Percentiles rank a stretch among this genome's conserved stretches.
Evolutionary conservation across 805 yeast species (phyloP).

Genomic region (Wickerhamomyces rabaulensis): DNA sequence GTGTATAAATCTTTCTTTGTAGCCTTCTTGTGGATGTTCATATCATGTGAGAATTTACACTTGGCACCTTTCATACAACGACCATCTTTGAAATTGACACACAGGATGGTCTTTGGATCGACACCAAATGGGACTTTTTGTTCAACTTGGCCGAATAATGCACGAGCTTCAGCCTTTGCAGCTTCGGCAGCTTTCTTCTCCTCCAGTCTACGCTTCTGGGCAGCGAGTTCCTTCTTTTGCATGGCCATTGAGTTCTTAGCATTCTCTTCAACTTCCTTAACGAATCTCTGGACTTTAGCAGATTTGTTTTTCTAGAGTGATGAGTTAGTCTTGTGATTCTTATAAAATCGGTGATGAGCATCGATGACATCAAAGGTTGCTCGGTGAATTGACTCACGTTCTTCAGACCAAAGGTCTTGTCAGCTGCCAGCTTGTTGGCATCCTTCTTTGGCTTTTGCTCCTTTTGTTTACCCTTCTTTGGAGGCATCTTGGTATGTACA

Average conservation of each 20-base stretch:
- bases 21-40: conserved; percentile 78
- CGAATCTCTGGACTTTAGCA: conserved; percentile 74
- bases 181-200: conserved; percentile 89
- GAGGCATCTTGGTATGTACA: conserved; percentile 51
- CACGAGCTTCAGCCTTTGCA: conserved; percentile 83
- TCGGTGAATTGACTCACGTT: conserved; percentile 32
- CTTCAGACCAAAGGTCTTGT: conserved; percentile 93
- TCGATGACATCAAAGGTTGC: background rate
- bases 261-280: conserved; percentile 55
- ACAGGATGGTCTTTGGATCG: conserved; percentile 90
- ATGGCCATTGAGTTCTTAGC: conserved; percentile 54
- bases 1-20: conserved; percentile 89
- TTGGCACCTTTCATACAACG: conserved; percentile 73
- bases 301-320: conserved; percentile 70
- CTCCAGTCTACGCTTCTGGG: conserved; percentile 56
- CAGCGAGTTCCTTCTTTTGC: conserved; percentile 66
- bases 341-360: background rate
- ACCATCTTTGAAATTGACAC: conserved; percentile 85
- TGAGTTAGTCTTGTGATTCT: background rate
- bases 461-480: conserved; percentile 59
- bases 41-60: conserved; percentile 93
- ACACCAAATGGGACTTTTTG: conserved; percentile 96
- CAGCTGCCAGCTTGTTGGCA: conserved; percentile 67
- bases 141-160: conserved; percentile 62
- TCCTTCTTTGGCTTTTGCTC: conserved; percentile 42